A percentile compares a stretch with the other conserved stretches of the same genome.
Evolutionary conservation across 208 protist genomes (phyloP).

Genomic region (Crithidia expoeki): DNA sequence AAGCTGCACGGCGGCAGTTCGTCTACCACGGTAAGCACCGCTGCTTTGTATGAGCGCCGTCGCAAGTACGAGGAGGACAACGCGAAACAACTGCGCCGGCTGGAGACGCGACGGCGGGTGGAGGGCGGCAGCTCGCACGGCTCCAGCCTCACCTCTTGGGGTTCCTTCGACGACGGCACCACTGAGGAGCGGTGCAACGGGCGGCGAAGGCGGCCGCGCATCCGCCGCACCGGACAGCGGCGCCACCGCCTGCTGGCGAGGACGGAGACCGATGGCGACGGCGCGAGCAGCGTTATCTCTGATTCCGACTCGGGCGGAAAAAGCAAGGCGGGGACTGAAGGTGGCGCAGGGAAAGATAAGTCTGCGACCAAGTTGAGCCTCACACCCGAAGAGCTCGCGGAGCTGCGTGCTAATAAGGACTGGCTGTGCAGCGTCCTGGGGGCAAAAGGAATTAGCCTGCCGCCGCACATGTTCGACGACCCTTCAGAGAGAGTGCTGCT

Average conservation of each 20-base stretch:
- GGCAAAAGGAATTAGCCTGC: constrained; percentile 51
- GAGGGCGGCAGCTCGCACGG: constrained; percentile 20
- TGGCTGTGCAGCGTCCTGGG: constrained; percentile 49
- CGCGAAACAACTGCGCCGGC: constrained; percentile 37
- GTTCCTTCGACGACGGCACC: constrained; percentile 32
- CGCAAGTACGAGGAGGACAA: constrained; percentile 34
- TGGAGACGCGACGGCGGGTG: constrained; percentile 31
- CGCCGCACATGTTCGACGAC: constrained; percentile 41
- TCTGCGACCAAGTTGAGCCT: constrained; percentile 17
- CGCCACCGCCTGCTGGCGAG: constrained; percentile 4
- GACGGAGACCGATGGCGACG: neutral
- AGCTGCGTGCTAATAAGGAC: constrained; percentile 42
- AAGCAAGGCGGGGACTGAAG: neutral
- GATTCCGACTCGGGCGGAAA: too few relatives aligned
- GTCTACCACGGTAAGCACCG: neutral
- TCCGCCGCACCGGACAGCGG: constrained; percentile 23
- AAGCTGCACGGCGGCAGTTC: constrained; percentile 6
- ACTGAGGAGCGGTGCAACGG: constrained; percentile 22
- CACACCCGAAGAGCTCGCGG: constrained; percentile 33
- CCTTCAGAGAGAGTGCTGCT: constrained; percentile 44
- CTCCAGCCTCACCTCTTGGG: constrained; percentile 47
- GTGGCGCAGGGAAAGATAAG: neutral
- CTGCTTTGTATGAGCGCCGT: constrained; percentile 5
- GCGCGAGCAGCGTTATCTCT: neutral
- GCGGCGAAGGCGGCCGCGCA: constrained; percentile 22